These are phyloP conservation scores for Ceratocystis huliohia DNA, from an alignment of 2,329 filamentous ascomycete genomes.

Conservation along the genomic window DNA sequence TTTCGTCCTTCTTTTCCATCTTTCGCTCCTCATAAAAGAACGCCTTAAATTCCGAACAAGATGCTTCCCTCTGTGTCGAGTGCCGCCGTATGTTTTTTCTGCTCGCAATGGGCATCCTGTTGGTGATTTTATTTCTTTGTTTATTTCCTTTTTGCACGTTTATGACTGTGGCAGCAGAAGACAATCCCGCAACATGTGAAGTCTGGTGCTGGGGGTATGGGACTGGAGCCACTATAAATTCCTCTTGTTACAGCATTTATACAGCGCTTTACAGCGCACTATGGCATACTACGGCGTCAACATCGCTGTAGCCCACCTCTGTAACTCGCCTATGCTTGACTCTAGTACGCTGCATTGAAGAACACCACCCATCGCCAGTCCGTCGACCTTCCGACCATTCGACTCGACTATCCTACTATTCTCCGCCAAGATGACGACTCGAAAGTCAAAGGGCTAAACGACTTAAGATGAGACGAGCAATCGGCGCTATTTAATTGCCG, in stretches of 20 bases:
- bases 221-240: background rate
- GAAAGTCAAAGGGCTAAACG: no score
- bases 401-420: no score
- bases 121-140: background rate
- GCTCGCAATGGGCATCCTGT: background rate
- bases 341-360: no score
- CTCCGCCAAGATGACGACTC: no score
- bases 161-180: background rate
- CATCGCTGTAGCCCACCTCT: no score
- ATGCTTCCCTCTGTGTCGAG: slow-evolving; percentile 20
- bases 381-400: no score
- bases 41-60: background rate
- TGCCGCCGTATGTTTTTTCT: slow-evolving; percentile 17
- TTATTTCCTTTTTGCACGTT: background rate
- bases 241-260: background rate
- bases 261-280: background rate
- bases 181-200: background rate
- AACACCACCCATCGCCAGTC: no score
- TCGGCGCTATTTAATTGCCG: background rate
- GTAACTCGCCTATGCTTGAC: no score
- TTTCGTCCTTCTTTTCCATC: background rate
- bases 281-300: no score
- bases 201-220: background rate
- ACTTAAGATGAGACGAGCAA: background rate
- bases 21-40: slow-evolving; percentile 9